These are phyloP conservation scores for Fusarium armeniacum DNA, from an alignment of 2,329 filamentous ascomycete genomes.

Conservation along the genomic window DNA sequence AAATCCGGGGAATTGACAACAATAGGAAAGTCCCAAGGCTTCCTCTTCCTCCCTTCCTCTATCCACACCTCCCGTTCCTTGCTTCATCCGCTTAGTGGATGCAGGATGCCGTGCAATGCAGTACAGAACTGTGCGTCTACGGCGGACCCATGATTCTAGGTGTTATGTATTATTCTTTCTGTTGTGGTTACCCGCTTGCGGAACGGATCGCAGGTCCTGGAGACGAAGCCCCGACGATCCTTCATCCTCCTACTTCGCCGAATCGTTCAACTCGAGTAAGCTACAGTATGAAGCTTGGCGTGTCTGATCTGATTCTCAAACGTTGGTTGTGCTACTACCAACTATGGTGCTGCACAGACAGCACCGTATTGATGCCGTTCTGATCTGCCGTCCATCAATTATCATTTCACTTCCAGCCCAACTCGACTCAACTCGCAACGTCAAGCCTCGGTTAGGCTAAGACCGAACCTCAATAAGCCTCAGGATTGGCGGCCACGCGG, in stretches of 20 bases:
- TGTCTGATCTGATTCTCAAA: slow-evolving; percentile 15
- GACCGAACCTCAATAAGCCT: slow-evolving; percentile 26
- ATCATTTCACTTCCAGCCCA: slow-evolving; percentile 4
- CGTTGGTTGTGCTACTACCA: not conserved
- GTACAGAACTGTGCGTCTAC: slow-evolving; percentile 6
- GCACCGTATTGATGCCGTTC: slow-evolving; percentile 9
- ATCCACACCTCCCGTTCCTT: slow-evolving; percentile 31
- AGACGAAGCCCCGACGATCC: slow-evolving; percentile 34
- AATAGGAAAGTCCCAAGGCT: slow-evolving; percentile 30
- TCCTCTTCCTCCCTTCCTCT: not conserved
- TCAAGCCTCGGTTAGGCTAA: slow-evolving; percentile 33
- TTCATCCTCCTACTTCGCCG: slow-evolving; percentile 14
- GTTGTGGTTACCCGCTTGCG: slow-evolving; percentile 5
- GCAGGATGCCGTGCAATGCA: slow-evolving; percentile 12
- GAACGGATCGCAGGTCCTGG: slow-evolving; percentile 38
- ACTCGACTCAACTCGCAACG: slow-evolving; percentile 3
- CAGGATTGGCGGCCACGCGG: slow-evolving; percentile 34
- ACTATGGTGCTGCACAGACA: not conserved
- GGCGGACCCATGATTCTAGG: not conserved
- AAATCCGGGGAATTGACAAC: slow-evolving; percentile 43
- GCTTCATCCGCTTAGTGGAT: slow-evolving; percentile 36
- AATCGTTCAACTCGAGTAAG: slow-evolving; percentile 4
- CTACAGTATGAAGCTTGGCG: slow-evolving; percentile 12
- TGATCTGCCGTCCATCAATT: slow-evolving; percentile 20
- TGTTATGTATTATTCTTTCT: not conserved